These are phyloP conservation scores for Musa beccarii DNA, from an alignment of 176 grass and related monocot species.

Conservation along the genomic window DNA sequence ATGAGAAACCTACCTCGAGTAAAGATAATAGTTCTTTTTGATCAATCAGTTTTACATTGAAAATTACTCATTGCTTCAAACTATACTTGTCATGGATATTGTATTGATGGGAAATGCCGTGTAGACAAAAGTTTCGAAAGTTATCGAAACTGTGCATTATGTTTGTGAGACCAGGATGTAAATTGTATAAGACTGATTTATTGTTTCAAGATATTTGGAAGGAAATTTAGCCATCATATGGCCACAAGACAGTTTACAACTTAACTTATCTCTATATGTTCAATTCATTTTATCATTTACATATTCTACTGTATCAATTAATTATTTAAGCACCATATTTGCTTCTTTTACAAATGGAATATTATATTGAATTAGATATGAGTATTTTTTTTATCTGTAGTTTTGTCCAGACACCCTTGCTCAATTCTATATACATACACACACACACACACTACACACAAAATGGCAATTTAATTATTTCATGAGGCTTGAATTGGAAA, in stretches of 20 bases:
- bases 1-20: constrained; percentile 1
- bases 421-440: background rate
- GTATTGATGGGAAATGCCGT: background rate
- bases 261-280: background rate
- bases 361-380: background rate
- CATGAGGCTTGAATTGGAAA: too few relatives aligned
- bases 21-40: background rate
- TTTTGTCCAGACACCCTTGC: background rate
- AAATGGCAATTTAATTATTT: too few relatives aligned
- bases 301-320: background rate
- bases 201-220: background rate
- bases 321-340: background rate
- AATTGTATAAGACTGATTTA: background rate
- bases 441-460: too few relatives aligned
- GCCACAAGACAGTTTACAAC: background rate
- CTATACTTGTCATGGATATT: background rate
- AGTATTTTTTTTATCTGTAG: background rate
- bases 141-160: background rate
- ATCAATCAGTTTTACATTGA: background rate
- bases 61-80: background rate
- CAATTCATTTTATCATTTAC: background rate
- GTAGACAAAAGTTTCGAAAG: background rate
- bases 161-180: too few relatives aligned
- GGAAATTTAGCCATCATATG: background rate
- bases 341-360: background rate